Evolutionary conservation across 768 basidiomycete species (phyloP).

Genomic region (Gymnopilus junonius): DNA sequence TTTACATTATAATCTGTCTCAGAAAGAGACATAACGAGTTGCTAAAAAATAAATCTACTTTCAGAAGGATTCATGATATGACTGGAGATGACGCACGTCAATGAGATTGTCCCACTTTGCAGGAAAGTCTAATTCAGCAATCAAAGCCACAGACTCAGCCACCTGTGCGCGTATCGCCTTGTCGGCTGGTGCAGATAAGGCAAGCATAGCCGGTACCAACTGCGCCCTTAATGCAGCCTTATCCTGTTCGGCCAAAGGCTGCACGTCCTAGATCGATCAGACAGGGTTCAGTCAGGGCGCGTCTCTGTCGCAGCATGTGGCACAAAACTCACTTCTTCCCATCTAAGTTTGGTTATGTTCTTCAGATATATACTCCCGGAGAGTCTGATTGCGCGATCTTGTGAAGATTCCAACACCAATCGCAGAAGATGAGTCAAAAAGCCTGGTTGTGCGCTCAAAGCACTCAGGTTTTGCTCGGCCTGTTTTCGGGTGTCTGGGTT

Average conservation of each 20-base stretch:
- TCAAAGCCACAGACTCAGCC: slow-evolving; percentile 90
- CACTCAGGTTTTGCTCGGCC: slow-evolving; percentile 78
- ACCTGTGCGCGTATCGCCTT: slow-evolving; percentile 82
- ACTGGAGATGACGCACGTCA: slow-evolving; percentile 63
- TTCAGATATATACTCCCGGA: slow-evolving; percentile 92
- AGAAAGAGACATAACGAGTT: slow-evolving; percentile 87
- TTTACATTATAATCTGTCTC: slow-evolving; percentile 83
- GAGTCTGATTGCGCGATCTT: slow-evolving; percentile 75
- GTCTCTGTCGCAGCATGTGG: background rate
- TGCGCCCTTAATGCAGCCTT: slow-evolving; percentile 73
- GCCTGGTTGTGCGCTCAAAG: slow-evolving; percentile 70
- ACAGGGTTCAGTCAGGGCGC: background rate
- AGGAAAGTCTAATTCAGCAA: slow-evolving; percentile 94
- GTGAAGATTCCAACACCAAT: slow-evolving; percentile 72
- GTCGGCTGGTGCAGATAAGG: slow-evolving; percentile 74
- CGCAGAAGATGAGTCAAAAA: slow-evolving; percentile 82
- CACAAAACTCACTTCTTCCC: slow-evolving; percentile 74
- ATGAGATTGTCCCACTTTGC: slow-evolving; percentile 85
- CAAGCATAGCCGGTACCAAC: slow-evolving; percentile 91
- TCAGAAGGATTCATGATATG: background rate
- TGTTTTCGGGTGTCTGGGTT: slow-evolving; percentile 72
- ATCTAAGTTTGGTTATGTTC: slow-evolving; percentile 84
- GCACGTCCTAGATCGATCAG: slow-evolving; percentile 59
- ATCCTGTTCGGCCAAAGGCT: slow-evolving; percentile 72
- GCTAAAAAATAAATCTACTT: slow-evolving; percentile 47